A percentile compares a stretch with the other conserved stretches of the same genome.
phyloP scores from a whole-genome alignment of 495 filamentous ascomycete genomes.

The Aspergillus saccharolyticus region DNA sequence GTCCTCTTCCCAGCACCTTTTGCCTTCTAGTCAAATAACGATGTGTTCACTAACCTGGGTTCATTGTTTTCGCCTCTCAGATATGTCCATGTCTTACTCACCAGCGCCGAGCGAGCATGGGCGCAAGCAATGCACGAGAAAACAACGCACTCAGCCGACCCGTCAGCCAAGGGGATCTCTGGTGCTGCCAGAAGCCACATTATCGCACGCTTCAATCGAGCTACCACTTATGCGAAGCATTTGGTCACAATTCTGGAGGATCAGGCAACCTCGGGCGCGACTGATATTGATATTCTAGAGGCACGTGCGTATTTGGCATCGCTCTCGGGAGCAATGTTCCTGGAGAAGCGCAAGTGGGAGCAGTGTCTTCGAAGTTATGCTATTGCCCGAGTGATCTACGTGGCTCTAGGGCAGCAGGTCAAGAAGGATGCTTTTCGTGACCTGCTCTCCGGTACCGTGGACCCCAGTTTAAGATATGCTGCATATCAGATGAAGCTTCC shows the following conservation, averaged over 20 bases:
- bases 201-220: slow-evolving; percentile 79
- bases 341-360: slow-evolving; percentile 87
- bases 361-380: slow-evolving; percentile 70
- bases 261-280: slow-evolving; percentile 54
- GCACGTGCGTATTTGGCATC: slow-evolving; percentile 76
- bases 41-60: neutral
- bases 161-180: slow-evolving; percentile 63
- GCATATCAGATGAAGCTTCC: slow-evolving; percentile 87
- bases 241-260: slow-evolving; percentile 63
- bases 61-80: slow-evolving; percentile 39
- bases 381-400: slow-evolving; percentile 76
- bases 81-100: slow-evolving; percentile 72
- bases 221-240: slow-evolving; percentile 60
- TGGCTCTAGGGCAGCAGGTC: slow-evolving; percentile 56
- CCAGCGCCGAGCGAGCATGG: slow-evolving; percentile 90
- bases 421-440: slow-evolving; percentile 78
- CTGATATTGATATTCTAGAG: slow-evolving; percentile 71
- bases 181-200: slow-evolving; percentile 79
- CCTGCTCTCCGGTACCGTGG: slow-evolving; percentile 75
- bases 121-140: slow-evolving; percentile 96
- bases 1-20: slow-evolving; percentile 11
- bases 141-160: slow-evolving; percentile 70
- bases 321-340: slow-evolving; percentile 65
- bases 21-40: neutral
- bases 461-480: slow-evolving; percentile 90